These are phyloP conservation scores for Acanthamoeba lenticulata DNA, from an alignment of 208 protist genomes.

Conservation along the genomic window DNA sequence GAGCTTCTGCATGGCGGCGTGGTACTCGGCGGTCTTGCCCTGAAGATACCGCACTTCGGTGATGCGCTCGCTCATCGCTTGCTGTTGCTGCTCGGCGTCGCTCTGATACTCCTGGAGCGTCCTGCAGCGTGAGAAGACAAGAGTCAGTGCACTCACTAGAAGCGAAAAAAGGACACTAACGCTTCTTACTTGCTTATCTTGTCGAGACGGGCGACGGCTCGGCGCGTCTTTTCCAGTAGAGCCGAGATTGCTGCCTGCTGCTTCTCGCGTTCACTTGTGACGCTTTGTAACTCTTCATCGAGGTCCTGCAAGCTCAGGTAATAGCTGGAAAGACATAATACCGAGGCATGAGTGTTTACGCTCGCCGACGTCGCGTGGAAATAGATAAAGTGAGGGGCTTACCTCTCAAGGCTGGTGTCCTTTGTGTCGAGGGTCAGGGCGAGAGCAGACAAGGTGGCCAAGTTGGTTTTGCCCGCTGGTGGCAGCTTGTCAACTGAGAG, in stretches of 20 bases:
- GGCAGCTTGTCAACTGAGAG: neutral
- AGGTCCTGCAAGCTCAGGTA: neutral
- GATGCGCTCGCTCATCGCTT: neutral
- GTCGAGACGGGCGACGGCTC: neutral
- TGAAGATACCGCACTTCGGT: neutral
- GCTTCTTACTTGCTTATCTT: conserved; percentile 39
- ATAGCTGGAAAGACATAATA: neutral
- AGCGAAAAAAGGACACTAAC: too few relatives aligned
- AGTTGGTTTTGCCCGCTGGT: neutral
- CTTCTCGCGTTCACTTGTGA: neutral
- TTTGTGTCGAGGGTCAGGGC: conserved; percentile 39
- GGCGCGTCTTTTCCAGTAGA: conserved; percentile 11
- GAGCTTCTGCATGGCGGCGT: conserved; percentile 40
- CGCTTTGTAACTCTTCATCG: neutral
- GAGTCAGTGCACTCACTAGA: too few relatives aligned
- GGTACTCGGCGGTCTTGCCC: conserved; percentile 1
- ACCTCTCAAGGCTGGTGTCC: conserved; percentile 24
- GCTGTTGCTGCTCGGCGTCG: neutral
- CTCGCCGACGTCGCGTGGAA: neutral
- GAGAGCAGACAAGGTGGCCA: neutral
- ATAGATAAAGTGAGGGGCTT: neutral
- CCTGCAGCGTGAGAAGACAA: too few relatives aligned
- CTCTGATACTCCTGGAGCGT: neutral
- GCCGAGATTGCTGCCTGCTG: neutral
- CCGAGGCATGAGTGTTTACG: neutral